Evolutionary conservation across 23 red algal genomes (phyloP), one percentile per base, ranked within the genome.

Genomic region (Pyropia yezoensis): DNA sequence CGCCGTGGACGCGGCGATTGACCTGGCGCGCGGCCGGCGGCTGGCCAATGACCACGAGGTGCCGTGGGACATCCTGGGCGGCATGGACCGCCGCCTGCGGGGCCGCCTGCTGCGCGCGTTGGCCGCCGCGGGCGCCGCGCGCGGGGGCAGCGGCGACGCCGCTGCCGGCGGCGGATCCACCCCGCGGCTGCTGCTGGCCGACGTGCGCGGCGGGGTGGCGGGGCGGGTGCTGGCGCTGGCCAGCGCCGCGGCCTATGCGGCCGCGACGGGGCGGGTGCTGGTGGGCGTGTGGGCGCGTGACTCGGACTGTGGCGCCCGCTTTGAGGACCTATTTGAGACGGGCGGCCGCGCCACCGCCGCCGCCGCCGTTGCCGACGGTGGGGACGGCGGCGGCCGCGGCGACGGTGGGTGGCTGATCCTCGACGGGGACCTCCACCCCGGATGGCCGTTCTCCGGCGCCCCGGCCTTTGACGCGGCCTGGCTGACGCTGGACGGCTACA

Each of bases 261-360:
- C 55, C 17, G 59, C 25, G 14, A 78, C 61, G 9, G 60, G 58
- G 24, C 59, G 69, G 27, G 71, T 67, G 57, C 33, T 78, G 29
- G 77, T 91, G 51, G 26, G 83, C 19, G 57, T 91, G 1, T 91
- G 87, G 87, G 71, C 74, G 62, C 49, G 18, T 14, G 87, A 91
- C 61, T 54, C 59, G 45, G 77, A 91, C 62, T 62, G 77, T 33
- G 60, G 49, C n/a, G 87, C 87, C 7, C 11, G 51, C 13, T 78
- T 91, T 20, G 18, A 49, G 2, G 70, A 83, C 32, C 66, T 91
- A 61, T 91, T 91, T 60, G 64, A 69, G 27, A 33, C 9, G 11
- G 39, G 39, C 4, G 69, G 80, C 18, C 39, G 39, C 4, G 4
- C 39, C 4, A 47, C 39, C 39, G 39, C 39, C 7, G 39, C 39